These are phyloP conservation scores for Chaetomiaceae sp. DNA, from an alignment of 2,329 filamentous ascomycete genomes.

Conservation along the genomic window DNA sequence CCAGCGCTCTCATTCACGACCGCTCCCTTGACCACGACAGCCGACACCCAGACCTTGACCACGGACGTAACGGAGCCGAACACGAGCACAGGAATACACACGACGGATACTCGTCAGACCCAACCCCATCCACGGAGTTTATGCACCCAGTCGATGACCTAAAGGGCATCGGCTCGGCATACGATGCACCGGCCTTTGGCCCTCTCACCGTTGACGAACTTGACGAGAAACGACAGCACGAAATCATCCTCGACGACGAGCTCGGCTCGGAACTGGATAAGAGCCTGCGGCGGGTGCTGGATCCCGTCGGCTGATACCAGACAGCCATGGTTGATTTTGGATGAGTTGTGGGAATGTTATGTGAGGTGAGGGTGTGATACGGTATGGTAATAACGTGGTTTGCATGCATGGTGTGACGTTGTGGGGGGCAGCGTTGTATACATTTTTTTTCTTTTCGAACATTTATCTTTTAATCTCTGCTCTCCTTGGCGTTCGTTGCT, in stretches of 20 bases:
- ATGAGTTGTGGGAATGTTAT: too few relatives aligned
- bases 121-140: background rate
- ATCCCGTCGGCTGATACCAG: too few relatives aligned
- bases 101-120: too few relatives aligned
- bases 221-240: constrained; percentile 7
- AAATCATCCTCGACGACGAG: constrained; percentile 3
- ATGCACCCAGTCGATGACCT: constrained; percentile 11
- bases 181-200: background rate
- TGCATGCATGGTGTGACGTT: too few relatives aligned
- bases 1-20: too few relatives aligned
- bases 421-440: too few relatives aligned
- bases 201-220: too few relatives aligned
- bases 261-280: background rate
- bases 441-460: background rate
- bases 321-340: too few relatives aligned
- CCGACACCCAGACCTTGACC: background rate
- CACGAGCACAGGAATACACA: background rate
- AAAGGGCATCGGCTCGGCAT: constrained; percentile 20
- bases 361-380: too few relatives aligned
- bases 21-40: too few relatives aligned
- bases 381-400: too few relatives aligned
- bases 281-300: background rate
- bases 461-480: background rate
- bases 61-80: background rate
- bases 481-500: background rate